Conservation (phyloP, 2,329 filamentous ascomycete species). For the Penicillium sp. region DNA sequence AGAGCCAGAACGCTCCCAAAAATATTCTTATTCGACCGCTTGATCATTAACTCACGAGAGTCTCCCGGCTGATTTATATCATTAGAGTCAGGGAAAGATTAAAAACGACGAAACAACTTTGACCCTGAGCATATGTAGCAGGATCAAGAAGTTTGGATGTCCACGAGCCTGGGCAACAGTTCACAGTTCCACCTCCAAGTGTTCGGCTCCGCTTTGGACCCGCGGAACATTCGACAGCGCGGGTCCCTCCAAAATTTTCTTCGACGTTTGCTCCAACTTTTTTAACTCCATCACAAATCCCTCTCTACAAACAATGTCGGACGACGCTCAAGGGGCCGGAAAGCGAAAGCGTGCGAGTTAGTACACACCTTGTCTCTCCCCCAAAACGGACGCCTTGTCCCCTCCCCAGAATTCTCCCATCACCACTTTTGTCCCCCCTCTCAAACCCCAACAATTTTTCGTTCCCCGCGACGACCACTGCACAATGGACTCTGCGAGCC, state of each 20-base stretch:
- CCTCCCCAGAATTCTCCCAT: background rate
- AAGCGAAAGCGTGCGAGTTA: constrained; percentile 38
- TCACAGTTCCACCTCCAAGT: background rate
- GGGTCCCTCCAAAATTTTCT: constrained; percentile 17
- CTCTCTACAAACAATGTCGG: constrained; percentile 27
- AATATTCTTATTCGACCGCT: no score
- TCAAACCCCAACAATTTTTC: background rate
- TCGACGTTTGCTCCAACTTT: constrained; percentile 8
- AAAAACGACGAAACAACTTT: no score
- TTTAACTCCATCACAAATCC: background rate
- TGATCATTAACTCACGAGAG: no score
- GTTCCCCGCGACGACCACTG: constrained; percentile 1
- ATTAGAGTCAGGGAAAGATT: no score
- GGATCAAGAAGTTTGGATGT: background rate
- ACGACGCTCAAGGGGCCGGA: constrained; percentile 26
- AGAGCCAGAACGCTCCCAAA: background rate
- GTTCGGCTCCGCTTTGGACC: constrained; percentile 14
- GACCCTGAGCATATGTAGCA: background rate
- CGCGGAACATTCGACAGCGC: constrained; percentile 14
- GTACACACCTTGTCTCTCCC: constrained; percentile 13
- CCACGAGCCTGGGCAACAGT: background rate
- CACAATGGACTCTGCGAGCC: constrained; percentile 1
- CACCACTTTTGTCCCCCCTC: background rate
- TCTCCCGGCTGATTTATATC: no score
- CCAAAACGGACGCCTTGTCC: background rate